phyloP scores from a whole-genome alignment of 768 basidiomycete species.

The Lyophyllum shimeji region DNA sequence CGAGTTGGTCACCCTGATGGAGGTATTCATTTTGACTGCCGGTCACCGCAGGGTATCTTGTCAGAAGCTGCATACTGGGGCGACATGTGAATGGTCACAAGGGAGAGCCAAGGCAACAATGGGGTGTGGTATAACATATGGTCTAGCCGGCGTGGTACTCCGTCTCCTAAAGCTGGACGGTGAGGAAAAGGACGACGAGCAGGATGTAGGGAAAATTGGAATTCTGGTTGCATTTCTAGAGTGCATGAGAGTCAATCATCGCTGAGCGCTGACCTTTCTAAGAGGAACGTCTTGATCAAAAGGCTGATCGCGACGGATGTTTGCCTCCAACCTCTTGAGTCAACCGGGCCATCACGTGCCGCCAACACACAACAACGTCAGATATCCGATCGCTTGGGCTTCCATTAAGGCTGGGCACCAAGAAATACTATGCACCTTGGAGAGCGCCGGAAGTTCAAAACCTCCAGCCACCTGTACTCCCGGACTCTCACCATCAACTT shows the following conservation, averaged over 20 bases:
- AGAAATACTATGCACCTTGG: constrained; percentile 18
- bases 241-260: not conserved
- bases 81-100: not conserved
- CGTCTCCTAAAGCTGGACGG: not conserved
- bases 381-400: not conserved
- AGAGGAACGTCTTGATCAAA: no score
- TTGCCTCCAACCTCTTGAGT: not conserved
- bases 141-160: not conserved
- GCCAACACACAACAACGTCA: not conserved
- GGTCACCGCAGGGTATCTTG: not conserved
- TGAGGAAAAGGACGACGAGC: no score
- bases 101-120: no score
- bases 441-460: constrained; percentile 16
- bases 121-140: no score
- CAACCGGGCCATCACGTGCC: not conserved
- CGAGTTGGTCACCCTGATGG: no score
- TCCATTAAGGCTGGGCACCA: not conserved
- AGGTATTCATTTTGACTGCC: not conserved
- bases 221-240: not conserved
- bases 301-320: not conserved
- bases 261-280: not conserved
- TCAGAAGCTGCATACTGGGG: not conserved
- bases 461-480: constrained; percentile 18
- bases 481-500: constrained; percentile 17
- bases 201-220: no score